phyloP scores from a whole-genome alignment of 2,329 filamentous ascomycete genomes.

The Harringtonia lauricola region DNA sequence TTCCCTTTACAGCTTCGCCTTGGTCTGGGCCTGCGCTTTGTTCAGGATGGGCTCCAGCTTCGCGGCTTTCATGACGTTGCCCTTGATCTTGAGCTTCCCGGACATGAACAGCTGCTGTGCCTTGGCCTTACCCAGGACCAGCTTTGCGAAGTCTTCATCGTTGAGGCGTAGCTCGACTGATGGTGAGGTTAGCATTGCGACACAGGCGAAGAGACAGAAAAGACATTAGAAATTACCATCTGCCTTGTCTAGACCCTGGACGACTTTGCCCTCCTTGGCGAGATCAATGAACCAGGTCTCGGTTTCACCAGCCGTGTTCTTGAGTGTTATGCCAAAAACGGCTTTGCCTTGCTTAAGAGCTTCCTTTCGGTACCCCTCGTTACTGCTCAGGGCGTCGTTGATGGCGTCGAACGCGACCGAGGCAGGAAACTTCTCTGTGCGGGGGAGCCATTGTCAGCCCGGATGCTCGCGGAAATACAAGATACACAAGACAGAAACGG shows the following conservation, averaged over 20 bases:
- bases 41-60: slow-evolving; percentile 90
- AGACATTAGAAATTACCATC: slow-evolving; percentile 46
- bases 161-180: slow-evolving; percentile 75
- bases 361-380: slow-evolving; percentile 62
- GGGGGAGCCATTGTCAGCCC: background rate
- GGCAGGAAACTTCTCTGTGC: slow-evolving; percentile 69
- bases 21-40: slow-evolving; percentile 58
- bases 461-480: too few species aligned
- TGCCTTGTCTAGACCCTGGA: slow-evolving; percentile 68
- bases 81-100: slow-evolving; percentile 98
- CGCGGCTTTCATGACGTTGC: slow-evolving; percentile 96
- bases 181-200: background rate
- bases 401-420: slow-evolving; percentile 89
- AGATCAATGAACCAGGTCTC: slow-evolving; percentile 93
- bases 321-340: slow-evolving; percentile 84
- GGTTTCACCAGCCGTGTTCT: slow-evolving; percentile 71
- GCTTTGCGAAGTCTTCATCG: slow-evolving; percentile 75
- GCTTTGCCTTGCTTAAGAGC: slow-evolving; percentile 83
- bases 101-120: slow-evolving; percentile 94
- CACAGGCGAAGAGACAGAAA: too few species aligned
- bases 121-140: slow-evolving; percentile 81
- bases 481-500: background rate
- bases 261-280: slow-evolving; percentile 77
- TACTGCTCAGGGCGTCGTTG: slow-evolving; percentile 55
- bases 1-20: slow-evolving; percentile 60